Evolutionary conservation across 1,284 basidiomycete species (phyloP), one percentile per base, ranked within the genome.

Genomic region (Filobasidium uniguttulatum): DNA sequence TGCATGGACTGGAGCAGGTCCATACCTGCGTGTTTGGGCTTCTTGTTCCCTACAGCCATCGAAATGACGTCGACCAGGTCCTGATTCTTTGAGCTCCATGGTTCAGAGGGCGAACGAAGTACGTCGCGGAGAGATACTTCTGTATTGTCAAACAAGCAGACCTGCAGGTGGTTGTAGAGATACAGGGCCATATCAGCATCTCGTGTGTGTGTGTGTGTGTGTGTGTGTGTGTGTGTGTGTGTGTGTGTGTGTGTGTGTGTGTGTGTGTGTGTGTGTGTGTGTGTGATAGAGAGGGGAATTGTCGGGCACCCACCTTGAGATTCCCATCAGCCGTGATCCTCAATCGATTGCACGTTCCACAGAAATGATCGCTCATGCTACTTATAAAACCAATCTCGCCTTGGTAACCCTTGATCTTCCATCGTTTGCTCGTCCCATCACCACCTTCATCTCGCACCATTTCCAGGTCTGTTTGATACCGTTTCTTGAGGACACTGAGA

Each of bases 321-420:
- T 89, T 79, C 4, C 88, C 87, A 62, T 91, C 87, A 14, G 86
- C 83, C 28, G 84, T 88, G 45, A 91, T 73, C 36, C 88, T 75
- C 49, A 90, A 71, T 55, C 86, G 75, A 62, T 88, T 88, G 69
- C 87, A 91, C 1, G 81, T 80, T 3, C 78, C 76, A 65, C 87
- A 90, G 62, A 91, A 89, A 66, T 89, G 85, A 65, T 91, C 85
- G 26, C 85, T 88, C 85, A 88, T 87, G 70, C 82, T 84, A 59
- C 81, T 85, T 62, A 91, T 91, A 70, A 90, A 88, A 8, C 86
- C 86, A 60, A 90, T 76, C 57, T 73, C 80, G 29, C 87, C 87
- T 52, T 60, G 61, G 62, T 81, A 77, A 3, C 82, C 83, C 1
- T 81, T 82, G 46, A 89, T 77, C 54, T 72, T 70, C 75, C 82